Base-by-base conservation (phyloP, 441 rosid genomes). In the Brassica hybrid region DNA sequence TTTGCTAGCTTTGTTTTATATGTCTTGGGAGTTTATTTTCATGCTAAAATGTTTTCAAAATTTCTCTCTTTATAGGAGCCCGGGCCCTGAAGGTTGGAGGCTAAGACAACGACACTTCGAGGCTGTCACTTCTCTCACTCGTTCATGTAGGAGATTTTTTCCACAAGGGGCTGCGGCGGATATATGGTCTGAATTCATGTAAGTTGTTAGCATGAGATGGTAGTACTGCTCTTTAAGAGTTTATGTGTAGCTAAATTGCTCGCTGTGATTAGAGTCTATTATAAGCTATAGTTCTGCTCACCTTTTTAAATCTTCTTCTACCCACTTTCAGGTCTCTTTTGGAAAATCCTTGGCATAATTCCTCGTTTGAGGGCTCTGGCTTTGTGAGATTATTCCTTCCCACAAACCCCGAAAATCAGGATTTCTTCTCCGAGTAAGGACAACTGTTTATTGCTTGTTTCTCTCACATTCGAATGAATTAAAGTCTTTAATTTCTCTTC, bases 31-130 rank as follows among this genome's bases (percentile, higher is more conserved):
- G 56, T 36, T 38, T 41, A 0, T 27, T 57, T 36, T 70, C 69
- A 50, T 65, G 16, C 56, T 36, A 4, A 34, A 63, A 65, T 16
- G 48, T 70, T 60, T 65, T 38, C 11, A 12, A 59, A 30, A 45
- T 11, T 72, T 18, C 66, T 64, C 23, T 25, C 19, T 17, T 67
- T 78, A 48, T 85, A 96, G 99, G 89, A 94, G 89, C 82, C 92
- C 91, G 68, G 98, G 99, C 67, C 99, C 99, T n/a, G 98, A 96
- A 80, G 99, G 99, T 65, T 92, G 98, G 98, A 87, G 96, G 81
- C 82, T 96, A 88, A 88, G 98, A 84, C 99, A 96, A 71, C 83
- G 96, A 25, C 99, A 96, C 81, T 96, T 96, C 83, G 92, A 84
- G 87, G 81, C 97, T 54, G 89, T 92, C 27, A 89, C 96, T 71